Base-by-base conservation (phyloP, 2,329 filamentous ascomycete species). In the Colletotrichum incanum region DNA sequence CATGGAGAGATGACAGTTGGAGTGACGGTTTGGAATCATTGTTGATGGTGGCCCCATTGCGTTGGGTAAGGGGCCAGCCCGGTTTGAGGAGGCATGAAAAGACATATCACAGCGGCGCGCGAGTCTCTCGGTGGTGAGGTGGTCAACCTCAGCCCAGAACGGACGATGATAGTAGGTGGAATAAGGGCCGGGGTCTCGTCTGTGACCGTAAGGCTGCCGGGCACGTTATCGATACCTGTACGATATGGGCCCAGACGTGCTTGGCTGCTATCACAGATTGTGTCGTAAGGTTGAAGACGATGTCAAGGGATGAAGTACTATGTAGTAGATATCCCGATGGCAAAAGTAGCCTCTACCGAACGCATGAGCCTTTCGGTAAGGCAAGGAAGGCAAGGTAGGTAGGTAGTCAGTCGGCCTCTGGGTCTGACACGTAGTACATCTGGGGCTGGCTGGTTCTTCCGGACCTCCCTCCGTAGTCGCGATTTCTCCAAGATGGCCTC, bases 11-110 rank as follows among this genome's bases (percentile, higher is more conserved):
- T 70, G 39, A 23, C 39, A 60, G 23, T 31, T 23, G 26, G 43
- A 59, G 18, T 47, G 65, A 55, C 37, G 49, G 54, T 59, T 59
- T 54, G 59, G 31, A 64, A 54, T n/a, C 41, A 63, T 49, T 45
- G 52, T 68, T 28, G 50, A 59, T 43, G 59, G 65, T 55, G 47
- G 39, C 50, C 49, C 54, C 37, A 49, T 65, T 28, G 65, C 66
- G 39, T 65, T 60, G 54, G 47, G 50, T 45, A 54, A 69, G 37
- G 65, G 59, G 47, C 7, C 34, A 18, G 23, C 39, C 34, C 20
- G 28, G 50, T 41, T 58, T 50, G 50, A 55, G 20, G 41, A 43
- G 37, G 49, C 23, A 43, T 23, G 45, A 50, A 41, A 28, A n/a
- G 45, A 26, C 34, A 39, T 50, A 37, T 37, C 49, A 52, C 52